Conservation (phyloP, 192 early-diverging fungal genomes). For the Coemansia reversa region DNA sequence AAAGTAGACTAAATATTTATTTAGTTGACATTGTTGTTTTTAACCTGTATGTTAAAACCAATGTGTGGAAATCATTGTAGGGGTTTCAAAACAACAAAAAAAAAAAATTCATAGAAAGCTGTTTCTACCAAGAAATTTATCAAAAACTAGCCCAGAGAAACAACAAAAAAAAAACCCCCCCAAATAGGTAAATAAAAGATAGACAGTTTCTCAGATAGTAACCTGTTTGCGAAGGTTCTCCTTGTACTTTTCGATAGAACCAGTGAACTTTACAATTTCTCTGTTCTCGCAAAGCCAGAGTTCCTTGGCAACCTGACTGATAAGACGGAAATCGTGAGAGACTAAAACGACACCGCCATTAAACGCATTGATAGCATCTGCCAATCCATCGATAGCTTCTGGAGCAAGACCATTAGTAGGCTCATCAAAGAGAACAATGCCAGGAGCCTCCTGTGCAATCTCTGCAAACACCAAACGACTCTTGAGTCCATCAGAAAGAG, state of each 20-base stretch:
- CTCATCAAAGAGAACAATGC: conserved; percentile 89
- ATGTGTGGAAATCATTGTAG: too few relatives aligned
- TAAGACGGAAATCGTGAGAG: conserved; percentile 98
- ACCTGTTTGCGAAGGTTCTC: conserved; percentile 81
- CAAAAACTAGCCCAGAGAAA: not conserved
- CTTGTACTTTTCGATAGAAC: conserved; percentile 91
- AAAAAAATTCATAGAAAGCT: too few relatives aligned
- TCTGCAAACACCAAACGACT: conserved; percentile 84
- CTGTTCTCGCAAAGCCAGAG: conserved; percentile 92
- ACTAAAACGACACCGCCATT: conserved; percentile 97
- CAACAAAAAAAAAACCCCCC: conserved; percentile 9
- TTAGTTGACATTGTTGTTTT: too few relatives aligned
- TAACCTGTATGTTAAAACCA: too few relatives aligned
- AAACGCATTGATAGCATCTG: conserved; percentile 93
- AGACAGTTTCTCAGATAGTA: conserved; percentile 15
- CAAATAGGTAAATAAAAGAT: not conserved
- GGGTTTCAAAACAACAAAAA: too few relatives aligned
- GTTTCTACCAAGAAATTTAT: too few relatives aligned
- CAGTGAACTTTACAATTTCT: conserved; percentile 70
- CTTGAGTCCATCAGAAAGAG: conserved; percentile 93
- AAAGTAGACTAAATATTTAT: too few relatives aligned
- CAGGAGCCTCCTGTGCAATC: conserved; percentile 68
- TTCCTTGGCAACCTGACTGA: conserved; percentile 92
- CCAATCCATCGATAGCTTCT: conserved; percentile 91
- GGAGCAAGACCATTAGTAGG: conserved; percentile 96